These are phyloP conservation scores for Penicillium hordei DNA, from an alignment of 2,329 filamentous ascomycete genomes.

Conservation along the genomic window DNA sequence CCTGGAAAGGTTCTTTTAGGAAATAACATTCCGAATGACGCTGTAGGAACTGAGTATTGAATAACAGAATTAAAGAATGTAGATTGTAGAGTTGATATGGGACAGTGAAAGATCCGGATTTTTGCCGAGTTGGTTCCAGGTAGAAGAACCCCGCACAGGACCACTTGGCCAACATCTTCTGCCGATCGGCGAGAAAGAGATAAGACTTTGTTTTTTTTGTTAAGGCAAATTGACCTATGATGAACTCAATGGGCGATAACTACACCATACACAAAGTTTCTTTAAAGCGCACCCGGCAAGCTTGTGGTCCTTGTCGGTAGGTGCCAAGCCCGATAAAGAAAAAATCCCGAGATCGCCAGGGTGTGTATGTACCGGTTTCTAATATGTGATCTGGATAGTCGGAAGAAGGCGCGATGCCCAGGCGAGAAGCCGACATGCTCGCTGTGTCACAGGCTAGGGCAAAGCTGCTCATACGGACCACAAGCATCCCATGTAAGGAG, in stretches of 20 bases:
- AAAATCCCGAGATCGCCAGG: not conserved
- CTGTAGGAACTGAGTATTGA: not conserved
- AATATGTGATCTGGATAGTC: slow-evolving; percentile 11
- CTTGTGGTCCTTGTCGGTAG: slow-evolving; percentile 29
- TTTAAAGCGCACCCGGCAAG: slow-evolving; percentile 27
- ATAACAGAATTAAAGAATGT: not conserved
- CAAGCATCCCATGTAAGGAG: slow-evolving; percentile 7
- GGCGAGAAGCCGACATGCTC: slow-evolving; percentile 31
- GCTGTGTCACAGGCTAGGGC: slow-evolving; percentile 25
- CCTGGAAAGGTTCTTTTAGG: not conserved
- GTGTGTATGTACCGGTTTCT: not conserved
- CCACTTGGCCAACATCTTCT: not conserved
- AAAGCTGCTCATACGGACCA: slow-evolving; percentile 22
- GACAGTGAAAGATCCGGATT: no score
- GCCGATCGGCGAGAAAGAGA: not conserved
- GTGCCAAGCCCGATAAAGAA: slow-evolving; percentile 4
- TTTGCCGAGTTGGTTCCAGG: no score
- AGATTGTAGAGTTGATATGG: not conserved
- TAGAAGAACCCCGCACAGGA: not conserved
- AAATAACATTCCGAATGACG: not conserved
- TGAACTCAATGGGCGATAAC: slow-evolving; percentile 17
- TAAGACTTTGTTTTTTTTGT: not conserved
- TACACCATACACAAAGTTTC: slow-evolving; percentile 29
- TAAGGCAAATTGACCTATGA: not conserved
- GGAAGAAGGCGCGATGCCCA: slow-evolving; percentile 30